Evolutionary conservation across 2,329 filamentous ascomycete genomes (phyloP).

Genomic region (Chrysoporthe deuterocubensis): DNA sequence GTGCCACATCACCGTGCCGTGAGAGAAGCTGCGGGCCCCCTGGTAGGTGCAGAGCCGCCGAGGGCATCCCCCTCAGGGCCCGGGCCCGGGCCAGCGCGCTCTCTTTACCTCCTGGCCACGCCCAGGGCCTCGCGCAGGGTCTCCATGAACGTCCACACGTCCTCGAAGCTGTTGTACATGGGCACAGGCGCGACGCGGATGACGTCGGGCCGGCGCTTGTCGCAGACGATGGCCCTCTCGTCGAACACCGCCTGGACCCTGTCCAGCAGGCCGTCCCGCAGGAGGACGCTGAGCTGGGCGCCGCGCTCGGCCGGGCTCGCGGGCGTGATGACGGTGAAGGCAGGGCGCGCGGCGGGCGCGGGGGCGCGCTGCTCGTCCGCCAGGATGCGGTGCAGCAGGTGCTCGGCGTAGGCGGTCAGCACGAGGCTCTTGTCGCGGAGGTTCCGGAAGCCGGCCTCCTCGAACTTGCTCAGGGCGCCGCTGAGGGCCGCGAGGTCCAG

Average conservation of each 20-base stretch:
- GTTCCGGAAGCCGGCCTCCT: conserved; percentile 68
- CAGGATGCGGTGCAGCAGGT: conserved; percentile 58
- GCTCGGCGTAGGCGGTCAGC: conserved; percentile 77
- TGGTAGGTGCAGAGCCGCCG: too few relatives aligned
- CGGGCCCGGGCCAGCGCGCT: too few relatives aligned
- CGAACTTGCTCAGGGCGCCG: conserved; percentile 75
- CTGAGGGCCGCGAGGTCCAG: conserved; percentile 77
- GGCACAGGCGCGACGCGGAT: conserved; percentile 83
- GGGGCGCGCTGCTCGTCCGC: conserved; percentile 35
- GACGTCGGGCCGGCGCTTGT: conserved; percentile 85
- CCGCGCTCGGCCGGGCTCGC: conserved; percentile 69
- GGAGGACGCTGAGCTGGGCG: conserved; percentile 76
- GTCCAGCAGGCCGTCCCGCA: conserved; percentile 73
- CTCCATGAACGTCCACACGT: conserved; percentile 62
- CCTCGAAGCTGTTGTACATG: conserved; percentile 79
- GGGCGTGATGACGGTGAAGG: conserved; percentile 72
- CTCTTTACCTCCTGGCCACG: conserved; percentile 4
- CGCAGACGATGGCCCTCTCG: conserved; percentile 72
- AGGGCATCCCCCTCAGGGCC: too few relatives aligned
- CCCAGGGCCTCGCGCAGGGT: conserved; percentile 40
- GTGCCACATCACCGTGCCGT: too few relatives aligned
- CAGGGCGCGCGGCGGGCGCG: conserved; percentile 33
- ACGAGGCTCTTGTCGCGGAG: conserved; percentile 73
- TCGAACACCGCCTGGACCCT: conserved; percentile 66
- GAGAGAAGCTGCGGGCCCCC: too few relatives aligned